A percentile compares a stretch with the other conserved stretches of the same genome.
Evolutionary conservation across 768 basidiomycete species (phyloP).

Genomic region (Rhizopogon vesiculosus): DNA sequence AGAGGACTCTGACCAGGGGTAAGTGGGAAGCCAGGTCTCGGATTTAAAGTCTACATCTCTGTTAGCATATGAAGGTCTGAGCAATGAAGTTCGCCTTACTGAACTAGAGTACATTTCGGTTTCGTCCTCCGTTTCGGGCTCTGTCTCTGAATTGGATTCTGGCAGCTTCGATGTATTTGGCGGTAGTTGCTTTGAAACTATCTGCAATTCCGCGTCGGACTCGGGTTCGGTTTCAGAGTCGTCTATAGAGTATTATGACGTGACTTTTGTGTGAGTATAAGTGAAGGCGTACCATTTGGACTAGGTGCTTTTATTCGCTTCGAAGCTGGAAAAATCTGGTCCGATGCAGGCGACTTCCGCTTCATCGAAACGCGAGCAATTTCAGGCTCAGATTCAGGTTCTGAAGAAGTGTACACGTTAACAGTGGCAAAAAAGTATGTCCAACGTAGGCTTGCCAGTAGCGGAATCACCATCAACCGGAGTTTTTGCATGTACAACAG

Average conservation of each 20-base stretch:
- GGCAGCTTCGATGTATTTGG: background rate
- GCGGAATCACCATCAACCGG: constrained; percentile 19
- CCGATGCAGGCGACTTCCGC: constrained; percentile 20
- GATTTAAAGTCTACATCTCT: constrained; percentile 30
- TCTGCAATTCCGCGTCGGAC: constrained; percentile 22
- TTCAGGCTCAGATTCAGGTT: constrained; percentile 27
- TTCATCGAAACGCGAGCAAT: constrained; percentile 7
- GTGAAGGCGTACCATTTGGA: constrained; percentile 12
- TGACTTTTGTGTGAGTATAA: background rate
- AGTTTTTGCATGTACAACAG: background rate
- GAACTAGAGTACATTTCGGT: constrained; percentile 14
- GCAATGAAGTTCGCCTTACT: constrained; percentile 11
- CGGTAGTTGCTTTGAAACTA: constrained; percentile 1
- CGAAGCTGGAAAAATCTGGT: constrained; percentile 3
- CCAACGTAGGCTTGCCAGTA: constrained; percentile 8
- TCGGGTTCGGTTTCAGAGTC: constrained; percentile 47
- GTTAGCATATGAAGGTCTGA: background rate
- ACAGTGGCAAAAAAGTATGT: background rate
- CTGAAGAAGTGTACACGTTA: constrained; percentile 3
- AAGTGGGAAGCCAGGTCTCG: constrained; percentile 54
- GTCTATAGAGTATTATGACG: constrained; percentile 10
- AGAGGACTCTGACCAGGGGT: constrained; percentile 35
- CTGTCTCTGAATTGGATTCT: constrained; percentile 34
- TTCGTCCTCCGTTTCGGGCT: constrained; percentile 35
- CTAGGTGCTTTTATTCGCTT: constrained; percentile 15